Conservation (phyloP, 345 rosid genomes). For the Corchorus olitorius region DNA sequence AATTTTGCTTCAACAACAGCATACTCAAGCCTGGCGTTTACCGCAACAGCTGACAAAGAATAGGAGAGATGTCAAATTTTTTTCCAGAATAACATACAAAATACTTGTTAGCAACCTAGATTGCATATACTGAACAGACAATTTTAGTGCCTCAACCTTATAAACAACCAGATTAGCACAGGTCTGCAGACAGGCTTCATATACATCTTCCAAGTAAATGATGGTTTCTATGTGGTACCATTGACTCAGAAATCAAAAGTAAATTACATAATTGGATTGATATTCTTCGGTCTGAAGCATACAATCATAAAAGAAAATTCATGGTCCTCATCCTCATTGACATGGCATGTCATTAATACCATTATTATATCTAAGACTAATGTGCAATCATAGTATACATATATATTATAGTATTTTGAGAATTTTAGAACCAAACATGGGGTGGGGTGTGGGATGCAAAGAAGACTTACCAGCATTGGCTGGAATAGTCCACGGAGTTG, state of each 20-base stretch:
- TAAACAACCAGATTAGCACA: constrained; percentile 6
- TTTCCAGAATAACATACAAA: neutral
- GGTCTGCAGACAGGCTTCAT: constrained; percentile 1
- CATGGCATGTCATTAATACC: too few relatives aligned
- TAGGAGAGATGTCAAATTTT: too few relatives aligned
- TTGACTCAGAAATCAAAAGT: neutral
- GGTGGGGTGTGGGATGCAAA: neutral
- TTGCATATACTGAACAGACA: constrained; percentile 1
- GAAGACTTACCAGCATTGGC: constrained; percentile 82
- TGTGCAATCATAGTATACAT: too few relatives aligned
- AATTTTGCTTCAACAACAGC: constrained; percentile 74
- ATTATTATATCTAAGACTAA: too few relatives aligned
- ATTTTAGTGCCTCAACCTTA: constrained; percentile 4
- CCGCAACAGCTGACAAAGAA: constrained; percentile 77
- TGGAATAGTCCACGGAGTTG: constrained; percentile 97
- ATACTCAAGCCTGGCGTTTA: constrained; percentile 85
- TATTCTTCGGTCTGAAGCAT: neutral
- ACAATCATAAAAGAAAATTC: neutral
- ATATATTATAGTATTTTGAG: too few relatives aligned
- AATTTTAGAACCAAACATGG: too few relatives aligned
- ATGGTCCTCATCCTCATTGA: too few relatives aligned
- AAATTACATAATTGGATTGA: neutral
- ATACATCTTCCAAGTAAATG: constrained; percentile 4
- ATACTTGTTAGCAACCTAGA: neutral
- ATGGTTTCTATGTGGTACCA: neutral